A percentile compares a stretch with the other conserved stretches of the same genome.
Evolutionary conservation across 495 filamentous ascomycete species (phyloP).

Genomic region (Daldinia decipiens): DNA sequence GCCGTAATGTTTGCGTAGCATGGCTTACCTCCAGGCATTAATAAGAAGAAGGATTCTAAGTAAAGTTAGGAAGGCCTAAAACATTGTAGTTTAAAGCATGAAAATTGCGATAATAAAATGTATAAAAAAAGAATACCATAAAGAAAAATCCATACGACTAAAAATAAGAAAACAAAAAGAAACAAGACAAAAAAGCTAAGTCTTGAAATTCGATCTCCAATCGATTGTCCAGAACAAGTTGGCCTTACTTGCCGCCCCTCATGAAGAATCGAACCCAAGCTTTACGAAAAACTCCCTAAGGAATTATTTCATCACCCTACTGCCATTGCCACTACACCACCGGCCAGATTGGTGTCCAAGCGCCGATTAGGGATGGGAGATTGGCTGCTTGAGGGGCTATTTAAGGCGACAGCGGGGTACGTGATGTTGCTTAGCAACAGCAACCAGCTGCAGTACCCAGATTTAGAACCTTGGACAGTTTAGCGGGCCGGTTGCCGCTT

Average conservation of each 20-base stretch:
- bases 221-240: slow-evolving; percentile 1
- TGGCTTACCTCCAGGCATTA: background rate
- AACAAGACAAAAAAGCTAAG: background rate
- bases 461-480: background rate
- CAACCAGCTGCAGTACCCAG: background rate
- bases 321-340: background rate
- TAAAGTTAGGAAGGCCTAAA: background rate
- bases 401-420: background rate
- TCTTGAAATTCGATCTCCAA: background rate
- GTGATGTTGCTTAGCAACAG: slow-evolving; percentile 1
- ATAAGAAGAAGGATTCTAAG: background rate
- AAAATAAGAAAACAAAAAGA: background rate
- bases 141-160: background rate
- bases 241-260: background rate
- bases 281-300: background rate
- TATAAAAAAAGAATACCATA: no score
- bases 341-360: background rate
- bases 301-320: background rate
- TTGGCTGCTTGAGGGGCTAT: background rate
- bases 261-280: background rate
- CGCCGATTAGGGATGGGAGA: background rate
- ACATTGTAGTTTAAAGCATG: background rate
- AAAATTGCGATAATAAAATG: no score
- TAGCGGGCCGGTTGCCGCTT: no score
- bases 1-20: background rate